phyloP scores from a whole-genome alignment of 148 eudicot species.

The Simmondsia chinensis region DNA sequence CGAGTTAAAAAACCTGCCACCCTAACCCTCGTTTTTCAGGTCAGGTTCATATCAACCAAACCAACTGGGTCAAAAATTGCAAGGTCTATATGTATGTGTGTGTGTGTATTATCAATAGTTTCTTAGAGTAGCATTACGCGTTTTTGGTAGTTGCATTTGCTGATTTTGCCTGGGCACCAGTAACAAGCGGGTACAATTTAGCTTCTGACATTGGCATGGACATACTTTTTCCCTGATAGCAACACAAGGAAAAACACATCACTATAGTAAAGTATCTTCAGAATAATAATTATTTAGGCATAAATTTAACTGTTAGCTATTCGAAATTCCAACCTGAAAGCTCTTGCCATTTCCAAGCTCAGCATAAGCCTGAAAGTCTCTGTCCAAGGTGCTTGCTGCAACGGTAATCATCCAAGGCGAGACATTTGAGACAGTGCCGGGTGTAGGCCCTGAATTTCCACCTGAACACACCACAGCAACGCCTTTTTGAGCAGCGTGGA shows the following conservation, averaged over 20 bases:
- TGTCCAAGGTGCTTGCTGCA: constrained; percentile 57
- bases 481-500: constrained; percentile 47
- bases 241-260: background rate
- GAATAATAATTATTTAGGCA: background rate
- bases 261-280: background rate
- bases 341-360: constrained; percentile 25
- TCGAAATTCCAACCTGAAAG: too few relatives aligned
- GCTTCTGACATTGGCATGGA: constrained; percentile 22
- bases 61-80: too few relatives aligned
- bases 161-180: constrained; percentile 31
- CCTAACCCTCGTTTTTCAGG: too few relatives aligned
- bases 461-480: constrained; percentile 54
- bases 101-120: too few relatives aligned
- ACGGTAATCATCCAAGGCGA: constrained; percentile 82
- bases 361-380: constrained; percentile 32
- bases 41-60: too few relatives aligned
- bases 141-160: constrained; percentile 28
- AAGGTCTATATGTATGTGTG: background rate
- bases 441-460: constrained; percentile 47
- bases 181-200: constrained; percentile 30
- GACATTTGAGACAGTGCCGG: constrained; percentile 31
- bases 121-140: constrained; percentile 33
- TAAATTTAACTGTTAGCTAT: background rate
- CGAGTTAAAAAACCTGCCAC: too few relatives aligned
- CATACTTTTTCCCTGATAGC: constrained; percentile 40